Conservation (phyloP, 805 yeast species). For the Candida nonsorbophila region DNA sequence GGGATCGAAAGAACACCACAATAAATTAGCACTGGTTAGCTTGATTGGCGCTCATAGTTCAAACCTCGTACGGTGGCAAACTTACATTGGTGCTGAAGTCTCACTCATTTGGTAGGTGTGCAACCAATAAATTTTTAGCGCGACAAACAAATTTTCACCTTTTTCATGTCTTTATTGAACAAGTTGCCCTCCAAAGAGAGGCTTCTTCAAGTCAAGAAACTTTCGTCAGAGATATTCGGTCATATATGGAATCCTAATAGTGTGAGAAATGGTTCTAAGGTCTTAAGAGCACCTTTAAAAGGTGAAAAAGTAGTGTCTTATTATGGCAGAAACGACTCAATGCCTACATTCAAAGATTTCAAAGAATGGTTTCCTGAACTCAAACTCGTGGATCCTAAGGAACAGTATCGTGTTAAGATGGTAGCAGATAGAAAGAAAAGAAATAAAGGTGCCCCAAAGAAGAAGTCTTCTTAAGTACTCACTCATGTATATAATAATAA, state of each 20-base stretch:
- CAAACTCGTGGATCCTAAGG: slow-evolving; percentile 60
- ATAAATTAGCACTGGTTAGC: too few species aligned
- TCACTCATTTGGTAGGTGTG: too few species aligned
- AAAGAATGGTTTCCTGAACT: slow-evolving; percentile 47
- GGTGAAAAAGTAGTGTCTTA: slow-evolving; percentile 70
- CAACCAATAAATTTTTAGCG: too few species aligned
- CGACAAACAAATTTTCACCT: too few species aligned
- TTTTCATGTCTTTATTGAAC: slow-evolving; percentile 19
- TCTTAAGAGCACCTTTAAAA: slow-evolving; percentile 59
- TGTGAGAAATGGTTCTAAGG: slow-evolving; percentile 67
- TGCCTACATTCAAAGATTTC: slow-evolving; percentile 59
- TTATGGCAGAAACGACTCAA: slow-evolving; percentile 64
- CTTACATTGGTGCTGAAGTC: too few species aligned
- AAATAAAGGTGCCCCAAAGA: slow-evolving; percentile 86
- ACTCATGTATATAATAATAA: too few species aligned
- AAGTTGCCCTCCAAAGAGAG: slow-evolving; percentile 42
- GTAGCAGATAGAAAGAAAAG: slow-evolving; percentile 67
- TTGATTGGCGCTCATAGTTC: too few species aligned
- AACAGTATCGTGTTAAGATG: slow-evolving; percentile 62
- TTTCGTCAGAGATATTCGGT: slow-evolving; percentile 63
- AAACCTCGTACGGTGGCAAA: too few species aligned
- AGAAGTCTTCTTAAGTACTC: slow-evolving; percentile 28
- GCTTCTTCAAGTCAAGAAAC: slow-evolving; percentile 50
- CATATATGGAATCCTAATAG: slow-evolving; percentile 64
- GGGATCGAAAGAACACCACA: too few species aligned